These are phyloP conservation scores for Gossypium thurberi DNA, from an alignment of 345 rosid species.

Conservation along the genomic window DNA sequence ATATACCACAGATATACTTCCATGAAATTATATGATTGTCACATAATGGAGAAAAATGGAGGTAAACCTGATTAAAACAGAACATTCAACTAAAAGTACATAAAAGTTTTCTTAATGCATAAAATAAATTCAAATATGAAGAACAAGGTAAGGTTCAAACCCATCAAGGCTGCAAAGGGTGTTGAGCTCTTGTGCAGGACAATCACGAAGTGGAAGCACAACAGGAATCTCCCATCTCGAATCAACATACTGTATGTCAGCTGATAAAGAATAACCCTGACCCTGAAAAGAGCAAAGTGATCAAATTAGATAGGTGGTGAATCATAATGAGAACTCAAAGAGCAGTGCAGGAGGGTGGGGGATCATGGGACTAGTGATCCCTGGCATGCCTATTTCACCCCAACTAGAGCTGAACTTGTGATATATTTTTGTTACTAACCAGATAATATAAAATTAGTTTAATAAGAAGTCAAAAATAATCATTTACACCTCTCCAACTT, in stretches of 20 bases:
- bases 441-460: not conserved
- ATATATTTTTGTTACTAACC: not conserved
- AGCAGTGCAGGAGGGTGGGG: not conserved
- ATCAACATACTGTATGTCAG: slow-evolving; percentile 88
- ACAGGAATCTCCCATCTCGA: slow-evolving; percentile 74
- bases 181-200: slow-evolving; percentile 62
- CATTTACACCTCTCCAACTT: slow-evolving; percentile 1
- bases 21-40: not conserved
- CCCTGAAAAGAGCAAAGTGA: slow-evolving; percentile 45
- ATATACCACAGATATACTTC: not conserved
- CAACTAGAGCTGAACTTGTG: not conserved
- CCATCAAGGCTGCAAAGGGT: slow-evolving; percentile 64
- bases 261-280: slow-evolving; percentile 86
- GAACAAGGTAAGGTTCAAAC: slow-evolving; percentile 33
- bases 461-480: not conserved
- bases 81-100: not conserved
- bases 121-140: not conserved
- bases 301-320: not conserved
- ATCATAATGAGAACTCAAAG: not conserved
- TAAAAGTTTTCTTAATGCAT: not conserved
- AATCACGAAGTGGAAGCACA: slow-evolving; percentile 85
- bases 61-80: not conserved
- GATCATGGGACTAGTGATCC: not conserved
- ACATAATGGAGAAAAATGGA: not conserved
- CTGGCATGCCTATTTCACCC: not conserved